These are phyloP conservation scores for Hypoxylon rubiginosum DNA, from an alignment of 2,329 filamentous ascomycete genomes.

Conservation along the genomic window DNA sequence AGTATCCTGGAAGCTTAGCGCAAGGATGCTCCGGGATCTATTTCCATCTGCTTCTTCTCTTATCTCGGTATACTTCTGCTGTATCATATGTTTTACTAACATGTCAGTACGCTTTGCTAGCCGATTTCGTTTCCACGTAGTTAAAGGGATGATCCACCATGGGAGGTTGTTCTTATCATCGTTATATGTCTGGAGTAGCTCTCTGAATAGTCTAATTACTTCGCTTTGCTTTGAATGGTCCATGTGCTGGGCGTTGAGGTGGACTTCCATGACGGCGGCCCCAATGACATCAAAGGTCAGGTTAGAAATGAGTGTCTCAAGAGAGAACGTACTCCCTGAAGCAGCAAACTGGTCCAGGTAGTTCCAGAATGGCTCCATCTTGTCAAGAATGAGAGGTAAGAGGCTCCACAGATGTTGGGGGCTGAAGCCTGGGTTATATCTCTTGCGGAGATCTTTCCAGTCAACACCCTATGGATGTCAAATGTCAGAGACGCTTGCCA, in stretches of 20 bases:
- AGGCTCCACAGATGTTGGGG: constrained; percentile 56
- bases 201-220: constrained; percentile 50
- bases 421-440: constrained; percentile 57
- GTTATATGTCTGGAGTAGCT: constrained; percentile 47
- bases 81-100: constrained; percentile 46
- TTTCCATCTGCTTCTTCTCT: constrained; percentile 27
- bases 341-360: constrained; percentile 50
- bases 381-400: constrained; percentile 55
- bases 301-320: constrained; percentile 47
- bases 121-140: constrained; percentile 20
- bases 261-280: constrained; percentile 52
- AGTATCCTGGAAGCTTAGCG: constrained; percentile 52
- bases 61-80: constrained; percentile 43
- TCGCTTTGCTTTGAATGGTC: constrained; percentile 47
- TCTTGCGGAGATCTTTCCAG: constrained; percentile 53
- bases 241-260: constrained; percentile 52
- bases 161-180: constrained; percentile 41
- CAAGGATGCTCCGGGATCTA: constrained; percentile 52
- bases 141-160: constrained; percentile 40
- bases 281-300: constrained; percentile 59
- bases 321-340: constrained; percentile 47
- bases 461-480: constrained; percentile 41
- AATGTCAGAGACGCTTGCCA: constrained; percentile 36
- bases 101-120: constrained; percentile 43
- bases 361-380: constrained; percentile 50